Conservation (phyloP, 2,329 filamentous ascomycete species). For the Sporothrix brunneoviolacea region DNA sequence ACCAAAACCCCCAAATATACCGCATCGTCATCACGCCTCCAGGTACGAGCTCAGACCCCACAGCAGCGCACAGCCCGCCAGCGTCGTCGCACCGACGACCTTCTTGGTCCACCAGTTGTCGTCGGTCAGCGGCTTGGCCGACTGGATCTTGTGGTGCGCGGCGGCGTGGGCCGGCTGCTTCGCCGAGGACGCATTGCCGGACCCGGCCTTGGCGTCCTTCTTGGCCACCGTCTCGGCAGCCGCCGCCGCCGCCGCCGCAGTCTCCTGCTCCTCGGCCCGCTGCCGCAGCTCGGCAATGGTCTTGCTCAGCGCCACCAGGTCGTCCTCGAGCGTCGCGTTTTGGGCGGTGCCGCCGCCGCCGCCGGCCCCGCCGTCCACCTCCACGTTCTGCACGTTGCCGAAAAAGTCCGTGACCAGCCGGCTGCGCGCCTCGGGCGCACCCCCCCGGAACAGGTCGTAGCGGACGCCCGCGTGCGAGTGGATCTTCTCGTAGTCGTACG, state of each 20-base stretch:
- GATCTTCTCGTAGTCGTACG: conserved; percentile 90
- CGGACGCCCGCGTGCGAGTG: conserved; percentile 86
- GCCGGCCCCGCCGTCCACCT: conserved; percentile 59
- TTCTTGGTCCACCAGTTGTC: conserved; percentile 64
- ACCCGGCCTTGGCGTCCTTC: neutral
- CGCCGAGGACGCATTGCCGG: neutral
- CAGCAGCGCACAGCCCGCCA: conserved; percentile 54
- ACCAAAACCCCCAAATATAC: neutral
- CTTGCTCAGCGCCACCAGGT: conserved; percentile 68
- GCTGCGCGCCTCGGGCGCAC: conserved; percentile 67
- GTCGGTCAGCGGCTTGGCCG: conserved; percentile 56
- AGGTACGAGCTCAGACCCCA: conserved; percentile 54
- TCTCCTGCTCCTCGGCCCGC: conserved; percentile 38
- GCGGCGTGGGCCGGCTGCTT: conserved; percentile 15
- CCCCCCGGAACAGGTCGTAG: conserved; percentile 90
- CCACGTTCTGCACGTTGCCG: conserved; percentile 94
- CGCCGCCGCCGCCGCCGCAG: conserved; percentile 28
- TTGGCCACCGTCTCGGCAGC: conserved; percentile 24
- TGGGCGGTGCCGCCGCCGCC: conserved; percentile 27
- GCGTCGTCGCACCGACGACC: conserved; percentile 51
- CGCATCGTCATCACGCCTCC: conserved; percentile 28
- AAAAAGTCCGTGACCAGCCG: conserved; percentile 94
- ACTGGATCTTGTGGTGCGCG: conserved; percentile 25
- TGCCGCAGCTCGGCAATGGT: conserved; percentile 51
- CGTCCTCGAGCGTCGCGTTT: conserved; percentile 58